These are phyloP conservation scores for Geotrichum ghanense DNA, from an alignment of 805 yeast species.

Conservation along the genomic window DNA sequence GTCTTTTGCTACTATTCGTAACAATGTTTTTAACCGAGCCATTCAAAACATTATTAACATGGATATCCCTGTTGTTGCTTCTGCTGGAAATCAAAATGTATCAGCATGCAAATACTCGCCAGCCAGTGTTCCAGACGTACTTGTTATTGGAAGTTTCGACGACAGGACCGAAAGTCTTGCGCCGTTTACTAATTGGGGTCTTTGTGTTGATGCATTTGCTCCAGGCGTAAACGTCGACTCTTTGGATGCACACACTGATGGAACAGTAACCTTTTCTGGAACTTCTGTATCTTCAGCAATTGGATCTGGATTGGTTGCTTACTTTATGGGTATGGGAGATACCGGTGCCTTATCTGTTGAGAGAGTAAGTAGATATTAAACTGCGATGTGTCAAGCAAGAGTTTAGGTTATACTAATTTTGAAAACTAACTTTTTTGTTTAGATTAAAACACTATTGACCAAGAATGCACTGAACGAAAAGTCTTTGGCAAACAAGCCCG, in stretches of 20 bases:
- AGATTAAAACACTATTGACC: conserved; percentile 10
- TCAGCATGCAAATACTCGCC: conserved; percentile 84
- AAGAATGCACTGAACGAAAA: conserved; percentile 10
- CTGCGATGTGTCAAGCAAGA: not conserved
- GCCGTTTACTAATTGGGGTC: conserved; percentile 81
- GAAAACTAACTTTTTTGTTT: not conserved
- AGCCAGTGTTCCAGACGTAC: conserved; percentile 59
- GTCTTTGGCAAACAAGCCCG: conserved; percentile 16
- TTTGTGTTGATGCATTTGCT: conserved; percentile 80
- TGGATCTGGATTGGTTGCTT: conserved; percentile 79
- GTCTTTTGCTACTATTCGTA: conserved; percentile 20
- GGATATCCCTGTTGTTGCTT: conserved; percentile 21
- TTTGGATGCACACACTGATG: conserved; percentile 8
- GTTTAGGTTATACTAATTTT: too few relatives aligned
- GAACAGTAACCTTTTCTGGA: conserved; percentile 34
- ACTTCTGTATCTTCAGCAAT: conserved; percentile 97
- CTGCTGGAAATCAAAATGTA: conserved; percentile 57
- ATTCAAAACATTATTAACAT: conserved; percentile 16
- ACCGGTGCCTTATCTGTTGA: conserved; percentile 13
- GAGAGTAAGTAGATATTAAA: conserved; percentile 8
- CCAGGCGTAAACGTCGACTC: conserved; percentile 79
- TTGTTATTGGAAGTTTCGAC: conserved; percentile 84
- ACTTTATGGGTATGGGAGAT: conserved; percentile 36
- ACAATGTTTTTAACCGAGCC: conserved; percentile 16
- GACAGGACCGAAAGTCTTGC: conserved; percentile 63